Conservation (phyloP, 495 filamentous ascomycete genomes). For the Bryoglossum gracile region DNA sequence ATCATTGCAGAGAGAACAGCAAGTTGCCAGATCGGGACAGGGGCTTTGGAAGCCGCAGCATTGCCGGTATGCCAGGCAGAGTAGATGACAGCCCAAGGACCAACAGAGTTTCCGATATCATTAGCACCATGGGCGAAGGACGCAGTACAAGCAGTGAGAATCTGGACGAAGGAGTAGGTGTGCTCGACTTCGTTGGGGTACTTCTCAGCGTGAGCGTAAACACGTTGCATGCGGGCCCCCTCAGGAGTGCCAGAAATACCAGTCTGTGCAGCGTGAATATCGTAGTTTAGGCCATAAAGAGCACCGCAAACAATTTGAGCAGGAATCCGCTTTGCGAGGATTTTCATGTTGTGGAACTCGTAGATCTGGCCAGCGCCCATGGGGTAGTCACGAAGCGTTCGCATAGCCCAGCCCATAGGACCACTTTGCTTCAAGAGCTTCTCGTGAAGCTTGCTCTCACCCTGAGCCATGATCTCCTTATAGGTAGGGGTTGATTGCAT, state of each 20-base stretch:
- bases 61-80: slow-evolving; percentile 50
- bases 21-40: slow-evolving; percentile 62
- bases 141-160: slow-evolving; percentile 66
- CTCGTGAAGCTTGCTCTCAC: slow-evolving; percentile 41
- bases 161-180: slow-evolving; percentile 71
- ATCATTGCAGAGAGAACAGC: slow-evolving; percentile 53
- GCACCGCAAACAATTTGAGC: slow-evolving; percentile 46
- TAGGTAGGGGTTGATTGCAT: slow-evolving; percentile 43
- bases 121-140: slow-evolving; percentile 79
- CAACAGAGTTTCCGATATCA: slow-evolving; percentile 55
- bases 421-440: slow-evolving; percentile 49
- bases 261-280: slow-evolving; percentile 62
- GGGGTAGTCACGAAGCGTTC: slow-evolving; percentile 58
- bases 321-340: slow-evolving; percentile 50
- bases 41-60: slow-evolving; percentile 39
- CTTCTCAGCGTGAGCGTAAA: slow-evolving; percentile 54
- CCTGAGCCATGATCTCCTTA: slow-evolving; percentile 46
- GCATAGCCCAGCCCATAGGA: slow-evolving; percentile 67
- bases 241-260: slow-evolving; percentile 59
- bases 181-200: slow-evolving; percentile 74
- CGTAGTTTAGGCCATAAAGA: slow-evolving; percentile 64
- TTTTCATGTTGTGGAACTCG: slow-evolving; percentile 57
- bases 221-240: slow-evolving; percentile 53
- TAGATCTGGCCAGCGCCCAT: slow-evolving; percentile 60
- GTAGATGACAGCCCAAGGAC: slow-evolving; percentile 65